Conservation (phyloP, 169 alveolate species). For the Theileria parva region DNA sequence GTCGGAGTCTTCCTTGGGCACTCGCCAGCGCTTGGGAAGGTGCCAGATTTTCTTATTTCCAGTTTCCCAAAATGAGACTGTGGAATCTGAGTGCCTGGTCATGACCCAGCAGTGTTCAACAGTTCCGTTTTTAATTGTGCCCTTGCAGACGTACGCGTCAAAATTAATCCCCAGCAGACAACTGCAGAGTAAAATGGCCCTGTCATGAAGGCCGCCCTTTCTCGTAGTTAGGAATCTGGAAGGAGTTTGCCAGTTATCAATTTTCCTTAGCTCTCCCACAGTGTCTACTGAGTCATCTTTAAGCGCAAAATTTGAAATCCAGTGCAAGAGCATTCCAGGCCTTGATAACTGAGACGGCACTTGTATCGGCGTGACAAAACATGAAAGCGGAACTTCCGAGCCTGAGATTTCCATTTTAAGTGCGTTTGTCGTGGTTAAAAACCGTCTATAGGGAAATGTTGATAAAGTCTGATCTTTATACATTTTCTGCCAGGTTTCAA, state of each 20-base stretch:
- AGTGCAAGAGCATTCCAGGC: slow-evolving; percentile 63
- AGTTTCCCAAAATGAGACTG: slow-evolving; percentile 68
- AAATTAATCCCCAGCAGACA: slow-evolving; percentile 63
- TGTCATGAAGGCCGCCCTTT: slow-evolving; percentile 64
- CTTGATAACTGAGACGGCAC: slow-evolving; percentile 45
- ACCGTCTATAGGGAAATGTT: slow-evolving; percentile 65
- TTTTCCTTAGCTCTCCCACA: slow-evolving; percentile 22
- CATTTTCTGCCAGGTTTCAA: slow-evolving; percentile 74
- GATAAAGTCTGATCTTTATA: slow-evolving; percentile 80
- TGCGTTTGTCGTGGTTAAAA: slow-evolving; percentile 38
- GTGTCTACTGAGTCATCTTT: slow-evolving; percentile 36
- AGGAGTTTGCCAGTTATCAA: slow-evolving; percentile 60
- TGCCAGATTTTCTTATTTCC: slow-evolving; percentile 64
- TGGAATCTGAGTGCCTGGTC: slow-evolving; percentile 62
- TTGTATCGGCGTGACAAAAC: slow-evolving; percentile 52
- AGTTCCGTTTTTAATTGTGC: slow-evolving; percentile 40
- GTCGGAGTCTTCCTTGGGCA: not conserved
- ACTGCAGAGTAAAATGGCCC: slow-evolving; percentile 62
- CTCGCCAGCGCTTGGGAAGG: slow-evolving; percentile 39
- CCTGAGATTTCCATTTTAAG: slow-evolving; percentile 15
- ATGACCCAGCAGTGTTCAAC: slow-evolving; percentile 66
- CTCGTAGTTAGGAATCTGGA: slow-evolving; percentile 51
- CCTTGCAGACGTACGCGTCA: slow-evolving; percentile 68
- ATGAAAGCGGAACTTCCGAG: slow-evolving; percentile 46
- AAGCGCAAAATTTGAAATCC: slow-evolving; percentile 60